These are phyloP conservation scores for Acacia confusa DNA, from an alignment of 306 rosid genomes.

Conservation along the genomic window DNA sequence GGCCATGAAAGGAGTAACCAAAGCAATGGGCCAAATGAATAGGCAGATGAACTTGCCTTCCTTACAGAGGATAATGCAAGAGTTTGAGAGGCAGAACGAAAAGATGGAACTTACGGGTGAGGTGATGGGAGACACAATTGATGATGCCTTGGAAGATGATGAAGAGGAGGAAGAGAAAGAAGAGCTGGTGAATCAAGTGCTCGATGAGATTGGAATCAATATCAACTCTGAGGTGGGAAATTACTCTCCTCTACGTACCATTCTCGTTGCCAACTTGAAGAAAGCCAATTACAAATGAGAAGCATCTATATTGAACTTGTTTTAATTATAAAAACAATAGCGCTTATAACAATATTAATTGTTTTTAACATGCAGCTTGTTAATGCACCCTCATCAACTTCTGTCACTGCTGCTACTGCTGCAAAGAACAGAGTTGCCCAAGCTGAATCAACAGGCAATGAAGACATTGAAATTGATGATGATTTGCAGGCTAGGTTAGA, in stretches of 20 bases:
- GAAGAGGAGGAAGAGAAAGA: constrained; percentile 74
- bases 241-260: not conserved
- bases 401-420: constrained; percentile 65
- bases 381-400: constrained; percentile 65
- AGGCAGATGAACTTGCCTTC: constrained; percentile 74
- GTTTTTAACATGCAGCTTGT: constrained; percentile 56
- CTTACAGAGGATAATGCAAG: constrained; percentile 69
- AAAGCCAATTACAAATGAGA: not conserved
- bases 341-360: not conserved
- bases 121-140: constrained; percentile 72
- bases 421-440: constrained; percentile 66
- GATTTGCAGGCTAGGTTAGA: constrained; percentile 62
- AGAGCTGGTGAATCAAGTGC: constrained; percentile 67
- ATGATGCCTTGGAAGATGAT: constrained; percentile 72
- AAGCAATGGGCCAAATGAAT: constrained; percentile 73
- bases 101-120: constrained; percentile 64
- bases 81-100: constrained; percentile 71
- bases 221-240: constrained; percentile 65
- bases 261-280: not conserved
- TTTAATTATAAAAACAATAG: not conserved
- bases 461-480: constrained; percentile 74
- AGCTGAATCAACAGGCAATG: constrained; percentile 65
- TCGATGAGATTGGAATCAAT: constrained; percentile 66
- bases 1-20: constrained; percentile 79
- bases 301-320: not conserved